Conservation (phyloP, 768 basidiomycete genomes). For the Lyophyllum atratum region DNA sequence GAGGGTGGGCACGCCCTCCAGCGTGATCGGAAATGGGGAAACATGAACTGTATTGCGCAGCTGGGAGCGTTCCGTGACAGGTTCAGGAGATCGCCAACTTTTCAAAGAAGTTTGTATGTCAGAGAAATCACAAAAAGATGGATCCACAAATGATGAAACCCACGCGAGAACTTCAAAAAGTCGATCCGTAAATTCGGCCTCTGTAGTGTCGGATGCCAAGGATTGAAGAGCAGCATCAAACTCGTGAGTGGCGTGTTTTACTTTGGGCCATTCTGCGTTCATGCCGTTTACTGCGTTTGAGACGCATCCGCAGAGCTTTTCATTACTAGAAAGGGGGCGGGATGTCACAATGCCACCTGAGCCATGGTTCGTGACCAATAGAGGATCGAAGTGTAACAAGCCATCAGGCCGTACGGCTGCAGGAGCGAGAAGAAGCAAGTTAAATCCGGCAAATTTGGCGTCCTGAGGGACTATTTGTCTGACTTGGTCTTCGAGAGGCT, state of each 20-base stretch:
- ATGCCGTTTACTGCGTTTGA: slow-evolving; percentile 77
- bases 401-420: slow-evolving; percentile 22
- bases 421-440: slow-evolving; percentile 68
- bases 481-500: slow-evolving; percentile 50
- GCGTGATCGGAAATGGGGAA: slow-evolving; percentile 44
- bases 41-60: slow-evolving; percentile 68
- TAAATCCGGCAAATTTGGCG: slow-evolving; percentile 76
- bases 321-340: slow-evolving; percentile 51
- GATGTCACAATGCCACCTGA: slow-evolving; percentile 59
- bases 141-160: slow-evolving; percentile 33
- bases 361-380: slow-evolving; percentile 70
- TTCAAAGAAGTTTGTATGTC: slow-evolving; percentile 29
- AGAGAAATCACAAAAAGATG: slow-evolving; percentile 21
- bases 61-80: slow-evolving; percentile 50
- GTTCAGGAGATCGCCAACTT: slow-evolving; percentile 49
- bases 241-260: slow-evolving; percentile 53
- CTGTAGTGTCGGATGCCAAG: slow-evolving; percentile 39
- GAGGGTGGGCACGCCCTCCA: slow-evolving; percentile 24
- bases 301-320: slow-evolving; percentile 57
- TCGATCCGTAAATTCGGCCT: slow-evolving; percentile 53
- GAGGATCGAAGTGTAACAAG: slow-evolving; percentile 49
- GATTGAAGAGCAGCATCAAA: slow-evolving; percentile 46
- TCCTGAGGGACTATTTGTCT: slow-evolving; percentile 47
- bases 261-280: slow-evolving; percentile 73
- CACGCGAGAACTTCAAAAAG: slow-evolving; percentile 74